A percentile compares a stretch with the other conserved stretches of the same genome.
phyloP scores from a whole-genome alignment of 2,329 filamentous ascomycete genomes.

The Alternaria sp. region DNA sequence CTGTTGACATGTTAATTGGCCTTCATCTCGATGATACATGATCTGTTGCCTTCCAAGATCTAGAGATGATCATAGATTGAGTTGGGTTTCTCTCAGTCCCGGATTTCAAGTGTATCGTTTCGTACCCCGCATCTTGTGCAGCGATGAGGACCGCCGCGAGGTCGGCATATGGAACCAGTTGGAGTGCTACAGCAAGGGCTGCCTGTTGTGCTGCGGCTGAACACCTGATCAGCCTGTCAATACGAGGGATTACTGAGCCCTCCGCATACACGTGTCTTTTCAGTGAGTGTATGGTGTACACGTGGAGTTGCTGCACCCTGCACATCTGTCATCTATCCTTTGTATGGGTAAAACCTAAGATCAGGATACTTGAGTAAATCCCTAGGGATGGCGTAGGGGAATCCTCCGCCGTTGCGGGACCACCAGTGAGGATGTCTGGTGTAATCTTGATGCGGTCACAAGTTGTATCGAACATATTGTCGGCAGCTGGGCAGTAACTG shows the following conservation, averaged over 20 bases:
- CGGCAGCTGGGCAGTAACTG: constrained; percentile 10
- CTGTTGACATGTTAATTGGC: background rate
- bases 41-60: background rate
- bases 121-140: background rate
- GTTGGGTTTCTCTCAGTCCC: background rate
- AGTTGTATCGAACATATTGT: background rate
- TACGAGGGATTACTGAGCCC: background rate
- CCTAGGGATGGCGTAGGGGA: background rate
- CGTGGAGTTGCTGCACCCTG: background rate
- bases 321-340: background rate
- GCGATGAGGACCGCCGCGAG: background rate
- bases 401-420: background rate
- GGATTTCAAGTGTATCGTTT: background rate
- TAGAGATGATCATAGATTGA: constrained; percentile 2
- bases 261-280: background rate
- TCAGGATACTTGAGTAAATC: background rate
- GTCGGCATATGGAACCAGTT: background rate
- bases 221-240: background rate
- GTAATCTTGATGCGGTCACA: constrained; percentile 2
- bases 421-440: background rate
- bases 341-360: constrained; percentile 7
- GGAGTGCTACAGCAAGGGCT: background rate
- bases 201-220: background rate
- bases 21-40: constrained; percentile 2
- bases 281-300: background rate